These are phyloP conservation scores for Penicillium turbatum DNA, from an alignment of 495 filamentous ascomycete genomes.

Conservation along the genomic window DNA sequence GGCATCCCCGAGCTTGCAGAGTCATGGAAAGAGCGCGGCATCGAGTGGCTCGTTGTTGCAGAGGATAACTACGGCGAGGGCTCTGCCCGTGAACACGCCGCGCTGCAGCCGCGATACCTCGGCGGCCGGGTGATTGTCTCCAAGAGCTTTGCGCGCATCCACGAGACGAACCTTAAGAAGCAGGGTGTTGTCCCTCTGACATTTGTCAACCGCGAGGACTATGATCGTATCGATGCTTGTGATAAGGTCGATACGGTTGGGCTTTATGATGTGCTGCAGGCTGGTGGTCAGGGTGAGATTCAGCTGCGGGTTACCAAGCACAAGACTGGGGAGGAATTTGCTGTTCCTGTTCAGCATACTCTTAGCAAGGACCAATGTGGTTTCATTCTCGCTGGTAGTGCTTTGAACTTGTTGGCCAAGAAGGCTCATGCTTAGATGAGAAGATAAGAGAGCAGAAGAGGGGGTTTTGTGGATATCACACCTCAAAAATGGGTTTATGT, in stretches of 20 bases:
- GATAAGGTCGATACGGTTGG: slow-evolving; percentile 80
- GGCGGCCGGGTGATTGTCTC: slow-evolving; percentile 82
- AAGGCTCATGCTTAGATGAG: slow-evolving; percentile 26
- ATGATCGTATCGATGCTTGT: slow-evolving; percentile 73
- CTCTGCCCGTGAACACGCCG: slow-evolving; percentile 90
- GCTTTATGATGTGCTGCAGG: slow-evolving; percentile 72
- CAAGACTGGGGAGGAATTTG: slow-evolving; percentile 54
- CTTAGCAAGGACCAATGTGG: slow-evolving; percentile 81
- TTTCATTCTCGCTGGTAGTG: slow-evolving; percentile 91
- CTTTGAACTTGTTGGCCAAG: slow-evolving; percentile 80
- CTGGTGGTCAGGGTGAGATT: slow-evolving; percentile 77
- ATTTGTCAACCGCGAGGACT: slow-evolving; percentile 82
- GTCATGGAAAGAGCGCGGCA: slow-evolving; percentile 67
- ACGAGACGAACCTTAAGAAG: slow-evolving; percentile 99
- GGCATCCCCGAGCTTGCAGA: slow-evolving; percentile 79
- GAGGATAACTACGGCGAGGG: slow-evolving; percentile 99
- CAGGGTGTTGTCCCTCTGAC: slow-evolving; percentile 94
- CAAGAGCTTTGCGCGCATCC: slow-evolving; percentile 93
- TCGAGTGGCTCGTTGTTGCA: slow-evolving; percentile 85
- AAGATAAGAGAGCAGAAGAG: not conserved
- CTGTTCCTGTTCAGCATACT: slow-evolving; percentile 56
- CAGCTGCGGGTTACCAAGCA: slow-evolving; percentile 60
- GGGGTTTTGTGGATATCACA: slow-evolving; percentile 1
- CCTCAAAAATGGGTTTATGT: slow-evolving; percentile 17
- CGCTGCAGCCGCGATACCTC: slow-evolving; percentile 91